phyloP scores from a whole-genome alignment of 2,329 filamentous ascomycete species.

The Cercospora sp. region DNA sequence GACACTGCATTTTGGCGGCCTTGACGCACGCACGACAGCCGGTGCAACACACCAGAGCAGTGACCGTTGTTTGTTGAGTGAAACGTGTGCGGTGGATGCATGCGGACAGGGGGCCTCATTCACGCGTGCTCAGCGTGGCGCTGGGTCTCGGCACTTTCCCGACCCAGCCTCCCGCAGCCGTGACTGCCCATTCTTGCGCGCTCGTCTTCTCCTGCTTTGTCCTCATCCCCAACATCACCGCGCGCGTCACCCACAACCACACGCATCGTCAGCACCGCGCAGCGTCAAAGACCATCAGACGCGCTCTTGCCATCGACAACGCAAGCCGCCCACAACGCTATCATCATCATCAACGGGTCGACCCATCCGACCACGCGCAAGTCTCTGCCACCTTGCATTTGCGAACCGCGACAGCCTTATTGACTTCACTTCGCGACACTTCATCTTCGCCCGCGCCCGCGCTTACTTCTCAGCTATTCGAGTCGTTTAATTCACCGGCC shows the following conservation, averaged over 20 bases:
- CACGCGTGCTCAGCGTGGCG: background rate
- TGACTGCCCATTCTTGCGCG: background rate
- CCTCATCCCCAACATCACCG: slow-evolving; percentile 12
- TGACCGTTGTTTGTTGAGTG: background rate
- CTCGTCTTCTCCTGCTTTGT: slow-evolving; percentile 4
- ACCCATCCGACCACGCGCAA: slow-evolving; percentile 9
- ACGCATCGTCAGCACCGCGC: slow-evolving; percentile 18
- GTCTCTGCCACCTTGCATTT: slow-evolving; percentile 22
- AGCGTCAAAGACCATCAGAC: slow-evolving; percentile 14
- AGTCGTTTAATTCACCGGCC: slow-evolving; percentile 7
- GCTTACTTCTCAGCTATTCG: slow-evolving; percentile 20
- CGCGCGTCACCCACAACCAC: slow-evolving; percentile 4
- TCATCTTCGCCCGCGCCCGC: slow-evolving; percentile 15
- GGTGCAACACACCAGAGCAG: background rate
- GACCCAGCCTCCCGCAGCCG: background rate
- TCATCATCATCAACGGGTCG: slow-evolving; percentile 2
- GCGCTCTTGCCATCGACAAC: slow-evolving; percentile 9
- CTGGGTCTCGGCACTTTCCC: background rate
- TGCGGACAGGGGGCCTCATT: background rate
- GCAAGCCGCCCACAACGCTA: background rate
- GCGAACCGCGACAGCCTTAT: slow-evolving; percentile 14
- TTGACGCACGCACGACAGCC: background rate
- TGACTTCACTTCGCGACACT: slow-evolving; percentile 10
- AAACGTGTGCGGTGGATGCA: background rate
- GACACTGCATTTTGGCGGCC: background rate